Conservation (phyloP, 495 filamentous ascomycete genomes). For the Hypoxylon lienhwacheense region DNA sequence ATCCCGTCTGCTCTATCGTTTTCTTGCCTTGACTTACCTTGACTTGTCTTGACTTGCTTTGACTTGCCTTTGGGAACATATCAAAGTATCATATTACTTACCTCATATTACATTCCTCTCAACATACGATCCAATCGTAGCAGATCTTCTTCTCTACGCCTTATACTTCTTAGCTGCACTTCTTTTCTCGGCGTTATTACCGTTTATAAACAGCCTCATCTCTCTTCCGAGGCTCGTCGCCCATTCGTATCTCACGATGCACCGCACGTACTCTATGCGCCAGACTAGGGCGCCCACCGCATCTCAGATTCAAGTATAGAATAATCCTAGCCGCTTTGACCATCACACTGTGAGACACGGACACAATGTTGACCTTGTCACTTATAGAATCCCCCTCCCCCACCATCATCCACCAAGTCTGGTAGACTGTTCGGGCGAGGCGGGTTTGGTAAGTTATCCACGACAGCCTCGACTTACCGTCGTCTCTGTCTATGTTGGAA, state of each 20-base stretch:
- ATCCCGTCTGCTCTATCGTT: no score
- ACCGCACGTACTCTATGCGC: conserved; percentile 99
- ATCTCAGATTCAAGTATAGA: conserved; percentile 56
- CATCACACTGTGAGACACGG: conserved; percentile 5
- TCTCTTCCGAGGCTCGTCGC: conserved; percentile 4
- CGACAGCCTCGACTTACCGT: background rate
- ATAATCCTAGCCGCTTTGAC: conserved; percentile 9
- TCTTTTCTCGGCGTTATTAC: no score
- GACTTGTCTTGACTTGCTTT: no score
- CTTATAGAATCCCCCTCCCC: conserved; percentile 87
- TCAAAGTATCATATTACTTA: no score
- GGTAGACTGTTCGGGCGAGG: conserved; percentile 82
- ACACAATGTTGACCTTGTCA: conserved; percentile 15
- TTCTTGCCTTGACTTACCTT: no score
- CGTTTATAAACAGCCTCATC: conserved; percentile 5
- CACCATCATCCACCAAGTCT: conserved; percentile 85
- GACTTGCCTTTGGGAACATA: no score
- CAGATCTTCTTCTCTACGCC: background rate
- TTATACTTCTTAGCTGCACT: conserved; percentile 1
- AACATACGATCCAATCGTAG: no score
- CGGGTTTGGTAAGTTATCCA: conserved; percentile 67
- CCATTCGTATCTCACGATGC: conserved; percentile 60
- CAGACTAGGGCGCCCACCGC: conserved; percentile 87
- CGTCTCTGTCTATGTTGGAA: background rate
- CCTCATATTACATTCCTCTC: no score